These are phyloP conservation scores for Cryphonectria naterciae DNA, from an alignment of 2,329 filamentous ascomycete species.

Conservation along the genomic window DNA sequence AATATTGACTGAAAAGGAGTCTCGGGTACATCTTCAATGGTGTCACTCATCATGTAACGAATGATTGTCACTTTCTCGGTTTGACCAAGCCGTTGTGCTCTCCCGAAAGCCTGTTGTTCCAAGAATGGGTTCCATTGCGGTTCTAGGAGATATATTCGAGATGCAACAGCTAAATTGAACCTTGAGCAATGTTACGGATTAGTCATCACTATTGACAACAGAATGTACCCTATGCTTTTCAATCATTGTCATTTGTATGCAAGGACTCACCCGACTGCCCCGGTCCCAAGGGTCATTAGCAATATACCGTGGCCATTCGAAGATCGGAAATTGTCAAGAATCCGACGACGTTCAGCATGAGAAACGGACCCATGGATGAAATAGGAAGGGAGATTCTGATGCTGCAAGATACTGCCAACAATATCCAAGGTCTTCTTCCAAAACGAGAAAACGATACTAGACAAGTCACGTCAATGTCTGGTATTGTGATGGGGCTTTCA, in stretches of 20 bases:
- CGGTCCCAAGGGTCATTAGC: constrained; percentile 16
- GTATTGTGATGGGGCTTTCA: no score
- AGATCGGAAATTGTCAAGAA: background rate
- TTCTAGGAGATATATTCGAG: constrained; percentile 37
- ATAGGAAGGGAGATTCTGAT: background rate
- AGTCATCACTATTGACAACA: no score
- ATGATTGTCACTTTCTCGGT: constrained; percentile 33
- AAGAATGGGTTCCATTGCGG: constrained; percentile 40
- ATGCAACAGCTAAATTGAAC: constrained; percentile 37
- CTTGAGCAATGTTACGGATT: constrained; percentile 1
- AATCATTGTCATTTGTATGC: background rate
- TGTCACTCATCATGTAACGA: constrained; percentile 36
- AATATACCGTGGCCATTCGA: background rate
- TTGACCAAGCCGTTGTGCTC: constrained; percentile 36
- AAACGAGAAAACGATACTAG: constrained; percentile 11
- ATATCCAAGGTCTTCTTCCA: constrained; percentile 17
- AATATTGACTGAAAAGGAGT: background rate
- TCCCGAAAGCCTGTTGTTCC: constrained; percentile 38
- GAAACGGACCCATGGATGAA: constrained; percentile 4
- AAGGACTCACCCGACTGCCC: constrained; percentile 11
- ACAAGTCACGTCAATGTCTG: background rate
- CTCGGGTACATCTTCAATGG: constrained; percentile 35
- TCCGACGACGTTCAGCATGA: background rate
- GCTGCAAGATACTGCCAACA: background rate
- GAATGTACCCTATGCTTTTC: no score